Conservation (phyloP, 2,329 filamentous ascomycete species). For the Xylariaceae sp. region DNA sequence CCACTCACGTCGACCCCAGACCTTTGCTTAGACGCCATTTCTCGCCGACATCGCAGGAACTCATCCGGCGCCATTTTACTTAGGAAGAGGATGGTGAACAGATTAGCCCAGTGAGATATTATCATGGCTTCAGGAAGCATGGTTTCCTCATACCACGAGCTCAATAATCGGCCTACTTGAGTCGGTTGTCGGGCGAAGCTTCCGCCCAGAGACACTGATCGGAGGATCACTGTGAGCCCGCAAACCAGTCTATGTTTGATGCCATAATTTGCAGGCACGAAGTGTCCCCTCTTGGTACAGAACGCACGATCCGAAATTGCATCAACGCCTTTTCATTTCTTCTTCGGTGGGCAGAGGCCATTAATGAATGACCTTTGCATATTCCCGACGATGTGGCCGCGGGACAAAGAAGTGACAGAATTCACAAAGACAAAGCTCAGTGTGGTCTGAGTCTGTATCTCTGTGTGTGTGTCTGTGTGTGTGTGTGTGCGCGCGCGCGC, state of each 20-base stretch:
- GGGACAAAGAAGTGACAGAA: background rate
- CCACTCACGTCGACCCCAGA: conserved; percentile 68
- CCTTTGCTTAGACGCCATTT: conserved; percentile 66
- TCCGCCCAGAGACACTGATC: background rate
- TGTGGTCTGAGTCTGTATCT: background rate
- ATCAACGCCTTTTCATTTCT: conserved; percentile 4
- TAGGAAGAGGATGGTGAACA: conserved; percentile 31
- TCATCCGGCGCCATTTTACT: conserved; percentile 72
- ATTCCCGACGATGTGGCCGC: background rate
- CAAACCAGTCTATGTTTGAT: conserved; percentile 10
- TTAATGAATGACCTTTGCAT: conserved; percentile 1
- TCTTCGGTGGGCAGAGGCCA: background rate
- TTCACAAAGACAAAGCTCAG: background rate
- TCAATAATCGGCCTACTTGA: conserved; percentile 1
- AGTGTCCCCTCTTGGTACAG: background rate
- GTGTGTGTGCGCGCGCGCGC: too few species aligned
- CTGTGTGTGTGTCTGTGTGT: too few species aligned
- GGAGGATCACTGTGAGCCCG: background rate
- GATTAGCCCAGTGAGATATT: background rate
- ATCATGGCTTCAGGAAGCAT: background rate
- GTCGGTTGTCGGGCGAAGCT: background rate
- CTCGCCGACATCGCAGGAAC: conserved; percentile 72
- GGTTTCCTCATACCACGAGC: background rate
- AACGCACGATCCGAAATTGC: background rate
- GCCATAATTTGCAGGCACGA: conserved; percentile 7